Percentiles rank a stretch among this genome's conserved stretches.
Evolutionary conservation across 352 stramenopile species (phyloP).

Genomic region (Globisporangium apiculatum): DNA sequence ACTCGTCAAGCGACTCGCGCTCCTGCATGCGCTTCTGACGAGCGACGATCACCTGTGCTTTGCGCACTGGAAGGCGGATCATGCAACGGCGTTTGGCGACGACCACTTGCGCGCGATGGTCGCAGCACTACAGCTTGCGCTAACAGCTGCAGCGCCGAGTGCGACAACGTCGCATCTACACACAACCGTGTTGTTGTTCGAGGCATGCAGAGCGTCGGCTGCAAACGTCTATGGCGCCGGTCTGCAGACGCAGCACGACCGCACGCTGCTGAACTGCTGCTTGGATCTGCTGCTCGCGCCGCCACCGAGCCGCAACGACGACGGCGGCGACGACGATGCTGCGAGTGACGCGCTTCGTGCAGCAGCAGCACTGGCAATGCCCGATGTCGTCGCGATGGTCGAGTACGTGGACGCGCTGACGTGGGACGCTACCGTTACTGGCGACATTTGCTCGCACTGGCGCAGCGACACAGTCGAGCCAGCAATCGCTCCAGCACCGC

Average conservation of each 20-base stretch:
- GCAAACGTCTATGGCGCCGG: slow-evolving; percentile 23
- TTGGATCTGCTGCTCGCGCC: slow-evolving; percentile 13
- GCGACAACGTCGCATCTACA: too few species aligned
- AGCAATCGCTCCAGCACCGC: too few species aligned
- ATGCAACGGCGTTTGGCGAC: slow-evolving; percentile 4
- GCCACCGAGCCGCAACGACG: not conserved
- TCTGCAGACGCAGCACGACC: slow-evolving; percentile 15
- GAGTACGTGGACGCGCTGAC: slow-evolving; percentile 12
- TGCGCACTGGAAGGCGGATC: slow-evolving; percentile 8
- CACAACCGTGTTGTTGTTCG: too few species aligned
- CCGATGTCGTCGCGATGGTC: slow-evolving; percentile 14
- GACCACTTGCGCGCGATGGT: slow-evolving; percentile 9
- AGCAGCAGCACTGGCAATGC: slow-evolving; percentile 13
- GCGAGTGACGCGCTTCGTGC: not conserved
- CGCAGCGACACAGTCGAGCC: too few species aligned
- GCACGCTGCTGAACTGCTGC: slow-evolving; percentile 20
- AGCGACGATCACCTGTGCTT: slow-evolving; percentile 9
- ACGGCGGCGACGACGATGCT: slow-evolving; percentile 1
- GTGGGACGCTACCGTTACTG: slow-evolving; percentile 13
- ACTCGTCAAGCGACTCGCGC: slow-evolving; percentile 20
- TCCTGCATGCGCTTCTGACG: slow-evolving; percentile 18
- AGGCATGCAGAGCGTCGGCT: slow-evolving; percentile 10
- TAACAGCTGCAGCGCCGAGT: not conserved
- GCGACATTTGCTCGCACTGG: not conserved
- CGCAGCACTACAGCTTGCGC: not conserved